phyloP scores from a whole-genome alignment of 768 basidiomycete species.

The Sporobolomyces roseus region DNA sequence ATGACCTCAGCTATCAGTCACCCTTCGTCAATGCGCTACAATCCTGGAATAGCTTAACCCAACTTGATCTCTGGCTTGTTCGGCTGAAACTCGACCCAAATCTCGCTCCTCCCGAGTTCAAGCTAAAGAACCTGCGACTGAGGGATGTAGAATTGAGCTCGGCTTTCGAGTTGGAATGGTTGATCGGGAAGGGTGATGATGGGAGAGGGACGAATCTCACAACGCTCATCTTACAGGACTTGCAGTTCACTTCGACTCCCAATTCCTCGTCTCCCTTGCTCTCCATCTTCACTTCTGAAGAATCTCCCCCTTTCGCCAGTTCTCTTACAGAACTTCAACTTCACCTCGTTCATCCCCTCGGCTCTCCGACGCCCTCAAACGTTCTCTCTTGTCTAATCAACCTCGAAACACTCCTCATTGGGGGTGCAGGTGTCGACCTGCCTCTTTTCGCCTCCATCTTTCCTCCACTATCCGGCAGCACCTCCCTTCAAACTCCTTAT shows the following conservation, averaged over 20 bases:
- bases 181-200: too few species aligned
- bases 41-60: slow-evolving; percentile 6
- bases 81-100: neutral
- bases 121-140: neutral
- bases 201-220: neutral
- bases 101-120: neutral
- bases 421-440: slow-evolving; percentile 6
- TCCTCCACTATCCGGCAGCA: neutral
- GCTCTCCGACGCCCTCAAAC: neutral
- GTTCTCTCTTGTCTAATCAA: neutral
- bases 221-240: neutral
- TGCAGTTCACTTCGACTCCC: neutral
- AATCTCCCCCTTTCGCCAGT: neutral
- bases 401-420: neutral
- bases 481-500: neutral
- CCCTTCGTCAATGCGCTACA: slow-evolving; percentile 7
- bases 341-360: neutral
- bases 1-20: neutral
- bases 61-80: slow-evolving; percentile 26
- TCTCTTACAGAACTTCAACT: neutral
- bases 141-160: neutral
- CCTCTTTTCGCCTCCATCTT: slow-evolving; percentile 1
- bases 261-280: neutral
- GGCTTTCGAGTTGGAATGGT: slow-evolving; percentile 3
- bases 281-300: neutral